phyloP scores from a whole-genome alignment of 1,139 yeast species.

The Kodamaea alishanica region DNA sequence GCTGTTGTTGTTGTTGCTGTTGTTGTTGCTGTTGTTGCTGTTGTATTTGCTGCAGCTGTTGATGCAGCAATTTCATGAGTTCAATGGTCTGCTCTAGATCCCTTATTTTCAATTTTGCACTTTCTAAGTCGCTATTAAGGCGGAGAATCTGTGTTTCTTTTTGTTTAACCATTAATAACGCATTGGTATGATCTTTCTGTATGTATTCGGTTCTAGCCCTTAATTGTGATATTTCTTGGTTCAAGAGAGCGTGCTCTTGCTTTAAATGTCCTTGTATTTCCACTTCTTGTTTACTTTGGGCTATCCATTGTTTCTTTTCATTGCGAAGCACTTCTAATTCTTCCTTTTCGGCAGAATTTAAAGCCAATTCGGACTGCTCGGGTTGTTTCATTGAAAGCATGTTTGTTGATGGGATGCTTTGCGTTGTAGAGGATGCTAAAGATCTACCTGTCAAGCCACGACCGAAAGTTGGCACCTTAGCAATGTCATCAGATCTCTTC shows the following conservation, averaged over 20 bases:
- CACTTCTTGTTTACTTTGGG: slow-evolving; percentile 40
- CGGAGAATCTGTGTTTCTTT: slow-evolving; percentile 65
- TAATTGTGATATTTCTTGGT: slow-evolving; percentile 38
- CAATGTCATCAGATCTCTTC: slow-evolving; percentile 35
- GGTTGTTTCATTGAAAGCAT: slow-evolving; percentile 12
- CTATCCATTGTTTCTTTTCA: slow-evolving; percentile 52
- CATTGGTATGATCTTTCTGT: slow-evolving; percentile 49
- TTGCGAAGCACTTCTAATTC: slow-evolving; percentile 52
- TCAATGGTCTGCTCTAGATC: slow-evolving; percentile 54
- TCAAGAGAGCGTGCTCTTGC: slow-evolving; percentile 40
- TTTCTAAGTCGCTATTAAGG: slow-evolving; percentile 57
- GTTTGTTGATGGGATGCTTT: slow-evolving; percentile 13
- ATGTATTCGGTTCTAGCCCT: slow-evolving; percentile 33
- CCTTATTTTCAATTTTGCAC: slow-evolving; percentile 43
- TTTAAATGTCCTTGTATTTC: slow-evolving; percentile 39
- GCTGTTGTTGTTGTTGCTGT: slow-evolving; percentile 7
- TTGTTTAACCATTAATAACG: slow-evolving; percentile 53
- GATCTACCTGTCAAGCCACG: slow-evolving; percentile 41
- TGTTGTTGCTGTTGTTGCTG: slow-evolving; percentile 7
- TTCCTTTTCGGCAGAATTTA: slow-evolving; percentile 28
- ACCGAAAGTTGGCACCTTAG: slow-evolving; percentile 29
- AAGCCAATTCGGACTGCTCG: slow-evolving; percentile 11
- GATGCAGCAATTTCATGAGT: slow-evolving; percentile 36
- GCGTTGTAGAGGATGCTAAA: slow-evolving; percentile 21
- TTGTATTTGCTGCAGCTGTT: slow-evolving; percentile 12